Evolutionary conservation across 2,329 filamentous ascomycete species (phyloP).

Genomic region (Colletotrichum sp.): DNA sequence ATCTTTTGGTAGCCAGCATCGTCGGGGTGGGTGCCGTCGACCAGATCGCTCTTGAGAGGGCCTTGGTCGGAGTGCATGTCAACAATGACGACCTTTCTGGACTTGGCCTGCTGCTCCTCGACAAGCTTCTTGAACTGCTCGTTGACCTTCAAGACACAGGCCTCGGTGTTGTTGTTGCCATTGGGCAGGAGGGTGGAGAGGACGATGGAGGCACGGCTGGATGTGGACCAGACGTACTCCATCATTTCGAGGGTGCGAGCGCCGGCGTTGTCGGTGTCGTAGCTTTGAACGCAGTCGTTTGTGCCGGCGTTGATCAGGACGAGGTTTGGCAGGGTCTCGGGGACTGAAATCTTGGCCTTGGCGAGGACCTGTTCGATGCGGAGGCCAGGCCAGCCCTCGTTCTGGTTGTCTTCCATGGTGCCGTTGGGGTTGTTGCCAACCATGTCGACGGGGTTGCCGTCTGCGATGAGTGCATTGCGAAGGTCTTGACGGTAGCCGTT

Average conservation of each 20-base stretch:
- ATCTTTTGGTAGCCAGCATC: slow-evolving; percentile 46
- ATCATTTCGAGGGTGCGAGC: slow-evolving; percentile 40
- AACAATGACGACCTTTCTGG: slow-evolving; percentile 39
- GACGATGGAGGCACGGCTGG: slow-evolving; percentile 38
- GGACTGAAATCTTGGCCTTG: slow-evolving; percentile 37
- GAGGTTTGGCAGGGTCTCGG: slow-evolving; percentile 40
- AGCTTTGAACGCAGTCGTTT: slow-evolving; percentile 44
- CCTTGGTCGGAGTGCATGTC: slow-evolving; percentile 42
- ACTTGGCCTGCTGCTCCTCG: slow-evolving; percentile 27
- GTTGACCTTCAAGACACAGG: slow-evolving; percentile 37
- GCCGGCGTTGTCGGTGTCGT: slow-evolving; percentile 32
- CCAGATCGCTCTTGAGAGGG: slow-evolving; percentile 34
- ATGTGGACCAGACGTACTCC: slow-evolving; percentile 34
- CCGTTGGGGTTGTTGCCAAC: slow-evolving; percentile 44
- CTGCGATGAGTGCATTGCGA: slow-evolving; percentile 32
- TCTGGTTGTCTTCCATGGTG: slow-evolving; percentile 44
- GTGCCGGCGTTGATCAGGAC: slow-evolving; percentile 48
- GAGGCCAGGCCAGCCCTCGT: slow-evolving; percentile 49
- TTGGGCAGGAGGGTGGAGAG: slow-evolving; percentile 44
- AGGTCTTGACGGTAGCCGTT: slow-evolving; percentile 45
- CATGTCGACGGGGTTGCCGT: slow-evolving; percentile 42
- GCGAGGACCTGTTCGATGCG: slow-evolving; percentile 43
- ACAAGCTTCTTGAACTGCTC: slow-evolving; percentile 34
- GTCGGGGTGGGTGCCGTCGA: slow-evolving; percentile 43
- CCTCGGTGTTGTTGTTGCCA: slow-evolving; percentile 29